Evolutionary conservation across 2,329 filamentous ascomycete genomes (phyloP).

Genomic region (Botrytis paeoniae): DNA sequence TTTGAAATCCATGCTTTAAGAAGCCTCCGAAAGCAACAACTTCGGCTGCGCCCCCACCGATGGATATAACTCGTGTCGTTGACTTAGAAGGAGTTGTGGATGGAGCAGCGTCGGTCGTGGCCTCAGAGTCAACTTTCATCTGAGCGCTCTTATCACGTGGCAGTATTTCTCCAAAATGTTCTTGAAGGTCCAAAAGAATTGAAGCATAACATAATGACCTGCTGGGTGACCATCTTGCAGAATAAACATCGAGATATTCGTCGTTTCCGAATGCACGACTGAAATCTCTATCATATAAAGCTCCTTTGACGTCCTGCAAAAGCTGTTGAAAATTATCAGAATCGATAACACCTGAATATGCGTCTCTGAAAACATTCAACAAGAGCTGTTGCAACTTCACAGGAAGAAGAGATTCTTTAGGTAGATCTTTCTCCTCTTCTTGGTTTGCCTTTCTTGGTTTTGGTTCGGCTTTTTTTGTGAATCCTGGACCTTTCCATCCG

Average conservation of each 20-base stretch:
- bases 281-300: conserved; percentile 86
- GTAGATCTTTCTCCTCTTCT: conserved; percentile 16
- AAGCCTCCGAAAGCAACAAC: conserved; percentile 61
- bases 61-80: conserved; percentile 26
- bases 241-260: conserved; percentile 76
- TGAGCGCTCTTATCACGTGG: background rate
- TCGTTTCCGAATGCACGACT: conserved; percentile 69
- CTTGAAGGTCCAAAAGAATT: conserved; percentile 37
- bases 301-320: conserved; percentile 80
- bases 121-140: background rate
- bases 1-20: conserved; percentile 41
- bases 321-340: conserved; percentile 49
- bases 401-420: conserved; percentile 39
- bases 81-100: conserved; percentile 1
- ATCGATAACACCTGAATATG: conserved; percentile 54
- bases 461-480: conserved; percentile 28
- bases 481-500: conserved; percentile 34
- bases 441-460: conserved; percentile 18
- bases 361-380: conserved; percentile 67
- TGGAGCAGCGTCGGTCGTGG: background rate
- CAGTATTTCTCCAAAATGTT: conserved; percentile 16
- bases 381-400: conserved; percentile 63
- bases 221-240: conserved; percentile 85
- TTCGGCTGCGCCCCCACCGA: conserved; percentile 55
- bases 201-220: conserved; percentile 76